Conservation (phyloP, 1,139 yeast genomes). For the Yamadazyma triangularis region DNA sequence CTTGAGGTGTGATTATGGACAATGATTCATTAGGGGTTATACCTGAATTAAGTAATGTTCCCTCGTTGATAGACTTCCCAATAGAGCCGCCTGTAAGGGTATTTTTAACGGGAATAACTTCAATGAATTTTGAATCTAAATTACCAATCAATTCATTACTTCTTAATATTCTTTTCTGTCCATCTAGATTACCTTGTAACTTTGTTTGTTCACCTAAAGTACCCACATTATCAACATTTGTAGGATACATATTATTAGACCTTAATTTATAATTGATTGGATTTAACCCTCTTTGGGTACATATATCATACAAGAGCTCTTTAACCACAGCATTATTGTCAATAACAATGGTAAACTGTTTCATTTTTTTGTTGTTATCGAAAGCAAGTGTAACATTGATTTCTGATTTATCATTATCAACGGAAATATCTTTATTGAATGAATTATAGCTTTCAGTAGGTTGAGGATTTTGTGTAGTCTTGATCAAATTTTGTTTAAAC, state of each 20-base stretch:
- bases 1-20: slow-evolving; percentile 10
- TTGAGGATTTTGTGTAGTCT: slow-evolving; percentile 10
- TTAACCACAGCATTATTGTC: slow-evolving; percentile 21
- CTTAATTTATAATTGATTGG: slow-evolving; percentile 21
- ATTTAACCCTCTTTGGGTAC: slow-evolving; percentile 25
- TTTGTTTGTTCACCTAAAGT: slow-evolving; percentile 9
- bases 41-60: slow-evolving; percentile 7
- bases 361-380: slow-evolving; percentile 4
- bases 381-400: not conserved
- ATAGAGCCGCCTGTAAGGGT: too few species aligned
- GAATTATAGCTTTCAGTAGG: too few species aligned
- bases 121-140: slow-evolving; percentile 18
- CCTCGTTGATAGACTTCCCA: not conserved
- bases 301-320: slow-evolving; percentile 29
- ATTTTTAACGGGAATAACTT: slow-evolving; percentile 16
- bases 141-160: slow-evolving; percentile 20
- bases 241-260: slow-evolving; percentile 6
- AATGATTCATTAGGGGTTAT: slow-evolving; percentile 9
- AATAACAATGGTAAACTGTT: slow-evolving; percentile 3
- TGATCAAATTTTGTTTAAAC: slow-evolving; percentile 23
- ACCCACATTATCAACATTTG: slow-evolving; percentile 5
- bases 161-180: slow-evolving; percentile 9
- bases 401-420: slow-evolving; percentile 2
- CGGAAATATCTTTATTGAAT: not conserved
- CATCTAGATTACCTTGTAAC: slow-evolving; percentile 1